Evolutionary conservation across 495 filamentous ascomycete species (phyloP).

Genomic region (Podospora tetraspora): DNA sequence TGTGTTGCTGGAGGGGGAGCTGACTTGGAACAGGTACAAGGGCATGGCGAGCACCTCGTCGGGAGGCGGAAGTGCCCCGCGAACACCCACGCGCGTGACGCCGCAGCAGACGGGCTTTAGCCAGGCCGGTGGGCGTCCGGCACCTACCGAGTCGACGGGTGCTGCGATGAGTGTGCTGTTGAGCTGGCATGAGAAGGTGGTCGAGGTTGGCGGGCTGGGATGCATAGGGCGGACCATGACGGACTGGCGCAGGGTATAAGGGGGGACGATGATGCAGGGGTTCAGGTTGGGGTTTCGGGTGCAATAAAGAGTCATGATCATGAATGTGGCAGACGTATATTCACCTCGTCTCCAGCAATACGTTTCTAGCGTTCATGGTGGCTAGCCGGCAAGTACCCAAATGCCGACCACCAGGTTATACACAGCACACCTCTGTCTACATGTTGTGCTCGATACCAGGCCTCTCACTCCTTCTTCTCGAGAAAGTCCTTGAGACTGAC

Average conservation of each 20-base stretch:
- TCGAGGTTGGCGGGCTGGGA: slow-evolving; percentile 81
- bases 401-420: background rate
- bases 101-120: slow-evolving; percentile 81
- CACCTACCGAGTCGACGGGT: slow-evolving; percentile 65
- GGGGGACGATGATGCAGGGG: background rate
- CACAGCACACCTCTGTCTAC: background rate
- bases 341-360: background rate
- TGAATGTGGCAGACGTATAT: background rate
- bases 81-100: slow-evolving; percentile 51
- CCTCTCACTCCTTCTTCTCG: slow-evolving; percentile 36
- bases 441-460: background rate
- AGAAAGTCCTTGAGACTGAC: slow-evolving; percentile 78
- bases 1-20: background rate
- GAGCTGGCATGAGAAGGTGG: slow-evolving; percentile 94
- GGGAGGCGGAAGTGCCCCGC: slow-evolving; percentile 28
- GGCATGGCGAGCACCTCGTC: slow-evolving; percentile 59
- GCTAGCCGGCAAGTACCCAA: background rate
- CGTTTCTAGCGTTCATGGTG: background rate
- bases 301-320: background rate
- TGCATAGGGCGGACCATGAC: slow-evolving; percentile 88
- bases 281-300: background rate
- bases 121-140: slow-evolving; percentile 66
- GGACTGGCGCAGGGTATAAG: slow-evolving; percentile 78
- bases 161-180: slow-evolving; percentile 88
- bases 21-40: slow-evolving; percentile 57